Base-by-base conservation (phyloP, 148 eudicot genomes). In the Agrostemma githago region DNA sequence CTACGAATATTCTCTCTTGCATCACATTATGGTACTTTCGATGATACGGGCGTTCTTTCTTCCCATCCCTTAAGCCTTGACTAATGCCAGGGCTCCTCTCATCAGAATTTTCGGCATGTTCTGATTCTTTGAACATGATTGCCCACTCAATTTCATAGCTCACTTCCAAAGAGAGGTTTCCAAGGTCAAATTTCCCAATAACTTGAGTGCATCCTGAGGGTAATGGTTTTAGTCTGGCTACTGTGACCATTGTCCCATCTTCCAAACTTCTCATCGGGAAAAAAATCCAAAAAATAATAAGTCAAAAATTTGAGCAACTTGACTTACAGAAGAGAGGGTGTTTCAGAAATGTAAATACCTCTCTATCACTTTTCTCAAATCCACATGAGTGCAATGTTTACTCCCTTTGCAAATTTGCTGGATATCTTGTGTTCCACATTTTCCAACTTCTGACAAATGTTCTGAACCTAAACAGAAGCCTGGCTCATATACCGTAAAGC, bases 81-180 rank as follows among this genome's bases (percentile, higher is more conserved):
- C 41, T 40, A n/a, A 39, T 42, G 34, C 37, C 3, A 26, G 60
- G 51, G 17, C 66, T 41, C 89, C 87, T 86, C 20, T 90, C 89
- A 26, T 77, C 80, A 59, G 37, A 60, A 26, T 8, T 7, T 9
- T 60, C 64, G 20, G 64, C 26, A 19, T n/a, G 9, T 64, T 84
- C 78, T n/a, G 81, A 77, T 71, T 84, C 81, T 64, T 75, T 82
- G 58, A 88, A 39, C 86, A 82, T 85, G 38, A 85, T 79, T 57
- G 84, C 72, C 72, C 79, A 90, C 2, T 73, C 72, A 56, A 87
- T 83, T 76, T 84, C 80, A 54, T 90, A 88, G 8, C 38, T 8
- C n/a, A 75, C 59, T 65, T 83, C 83, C 8, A 85, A 84, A 64
- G 92, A 77, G 21, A 88, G 85, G 16, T 81, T 74, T 44, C 54